Percentiles rank a stretch among this genome's conserved stretches.
These are phyloP conservation scores for Exidia glandulosa DNA, from an alignment of 768 basidiomycete species.

Conservation along the genomic window DNA sequence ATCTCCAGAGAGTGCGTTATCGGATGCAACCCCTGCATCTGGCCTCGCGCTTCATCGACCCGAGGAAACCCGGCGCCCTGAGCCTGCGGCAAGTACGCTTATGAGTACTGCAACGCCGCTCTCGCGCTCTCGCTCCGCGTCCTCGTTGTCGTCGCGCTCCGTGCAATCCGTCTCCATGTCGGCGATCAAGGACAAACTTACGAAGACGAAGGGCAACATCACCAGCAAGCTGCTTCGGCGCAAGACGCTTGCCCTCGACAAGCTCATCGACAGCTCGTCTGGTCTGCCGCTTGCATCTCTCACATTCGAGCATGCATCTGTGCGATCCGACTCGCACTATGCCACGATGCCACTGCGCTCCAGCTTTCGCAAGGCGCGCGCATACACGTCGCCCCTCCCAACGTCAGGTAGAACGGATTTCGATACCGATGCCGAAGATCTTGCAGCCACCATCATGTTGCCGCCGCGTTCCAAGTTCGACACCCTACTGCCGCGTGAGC, in stretches of 20 bases:
- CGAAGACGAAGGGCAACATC: conserved; percentile 34
- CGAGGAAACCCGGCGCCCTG: conserved; percentile 26
- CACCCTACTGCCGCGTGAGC: conserved; percentile 57
- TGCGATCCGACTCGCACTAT: not conserved
- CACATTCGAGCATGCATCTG: not conserved
- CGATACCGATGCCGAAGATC: conserved; percentile 11
- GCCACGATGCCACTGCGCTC: conserved; percentile 4
- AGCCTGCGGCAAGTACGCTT: conserved; percentile 15
- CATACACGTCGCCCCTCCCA: conserved; percentile 19
- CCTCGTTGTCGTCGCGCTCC: conserved; percentile 16
- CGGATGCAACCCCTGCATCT: conserved; percentile 23
- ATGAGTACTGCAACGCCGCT: conserved; percentile 9
- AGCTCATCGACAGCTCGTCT: not conserved
- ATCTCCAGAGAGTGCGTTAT: conserved; percentile 21
- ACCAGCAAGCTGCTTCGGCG: conserved; percentile 42
- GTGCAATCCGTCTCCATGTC: conserved; percentile 8
- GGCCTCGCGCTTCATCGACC: conserved; percentile 11
- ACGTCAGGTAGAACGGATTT: conserved; percentile 31
- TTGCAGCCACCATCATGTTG: conserved; percentile 1
- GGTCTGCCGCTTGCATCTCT: not conserved
- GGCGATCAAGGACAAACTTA: conserved; percentile 11
- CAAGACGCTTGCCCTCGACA: not conserved
- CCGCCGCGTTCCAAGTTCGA: conserved; percentile 35
- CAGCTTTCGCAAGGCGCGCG: conserved; percentile 10
- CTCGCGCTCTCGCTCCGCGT: conserved; percentile 13